phyloP scores from a whole-genome alignment of 2,329 filamentous ascomycete species.

The Talaromyces sp. region DNA sequence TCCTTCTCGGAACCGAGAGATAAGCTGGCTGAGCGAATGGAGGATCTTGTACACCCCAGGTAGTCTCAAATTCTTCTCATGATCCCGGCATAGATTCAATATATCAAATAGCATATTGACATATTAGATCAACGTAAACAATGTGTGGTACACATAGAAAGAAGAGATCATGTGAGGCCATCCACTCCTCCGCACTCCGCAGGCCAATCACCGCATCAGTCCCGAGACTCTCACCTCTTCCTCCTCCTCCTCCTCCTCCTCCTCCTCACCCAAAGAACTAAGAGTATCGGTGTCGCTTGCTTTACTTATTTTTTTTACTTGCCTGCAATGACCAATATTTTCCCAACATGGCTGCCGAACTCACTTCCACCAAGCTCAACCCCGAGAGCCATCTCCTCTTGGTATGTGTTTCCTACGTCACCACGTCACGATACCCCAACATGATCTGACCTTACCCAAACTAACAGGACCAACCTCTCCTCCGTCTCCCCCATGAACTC shows the following conservation, averaged over 20 bases:
- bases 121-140: too few relatives aligned
- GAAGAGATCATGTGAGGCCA: neutral
- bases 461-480: slow-evolving; percentile 80
- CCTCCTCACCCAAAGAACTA: neutral
- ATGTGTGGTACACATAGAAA: neutral
- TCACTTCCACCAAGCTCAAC: slow-evolving; percentile 48
- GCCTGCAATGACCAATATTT: neutral
- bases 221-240: neutral
- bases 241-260: neutral
- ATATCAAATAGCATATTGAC: too few relatives aligned
- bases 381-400: slow-evolving; percentile 49
- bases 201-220: slow-evolving; percentile 3
- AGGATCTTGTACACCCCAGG: too few relatives aligned
- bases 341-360: slow-evolving; percentile 39
- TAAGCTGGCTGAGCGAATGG: too few relatives aligned
- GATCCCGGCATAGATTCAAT: too few relatives aligned
- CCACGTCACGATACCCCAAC: slow-evolving; percentile 12
- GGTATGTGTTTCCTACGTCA: slow-evolving; percentile 30
- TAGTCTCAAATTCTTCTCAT: too few relatives aligned
- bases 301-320: neutral
- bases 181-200: slow-evolving; percentile 4
- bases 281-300: neutral
- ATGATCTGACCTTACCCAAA: slow-evolving; percentile 13
- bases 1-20: too few relatives aligned
- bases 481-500: slow-evolving; percentile 88